phyloP scores from a whole-genome alignment of 2,329 filamentous ascomycete species.

The Trichoderma brevicompactum region DNA sequence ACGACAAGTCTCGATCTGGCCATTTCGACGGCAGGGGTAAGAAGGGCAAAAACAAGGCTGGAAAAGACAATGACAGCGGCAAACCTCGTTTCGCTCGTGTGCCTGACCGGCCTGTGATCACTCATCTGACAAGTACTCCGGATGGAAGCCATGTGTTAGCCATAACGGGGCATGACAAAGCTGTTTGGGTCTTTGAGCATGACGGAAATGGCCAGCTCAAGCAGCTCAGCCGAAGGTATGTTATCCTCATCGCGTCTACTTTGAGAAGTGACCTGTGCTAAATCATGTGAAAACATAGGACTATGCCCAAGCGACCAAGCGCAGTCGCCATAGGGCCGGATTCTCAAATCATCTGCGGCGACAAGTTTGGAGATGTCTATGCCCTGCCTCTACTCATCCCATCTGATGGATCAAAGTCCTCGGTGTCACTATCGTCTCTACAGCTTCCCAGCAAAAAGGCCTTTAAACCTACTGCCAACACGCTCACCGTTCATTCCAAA shows the following conservation, averaged over 20 bases:
- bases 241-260: neutral
- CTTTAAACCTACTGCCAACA: conserved; percentile 58
- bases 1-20: conserved; percentile 29
- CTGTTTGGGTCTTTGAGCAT: conserved; percentile 78
- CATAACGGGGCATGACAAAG: conserved; percentile 90
- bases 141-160: conserved; percentile 72
- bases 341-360: conserved; percentile 76
- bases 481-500: conserved; percentile 65
- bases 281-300: conserved; percentile 50
- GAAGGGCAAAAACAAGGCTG: conserved; percentile 39
- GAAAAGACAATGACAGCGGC: conserved; percentile 19
- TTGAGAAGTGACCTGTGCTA: neutral
- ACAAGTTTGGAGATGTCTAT: conserved; percentile 98
- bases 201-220: conserved; percentile 63
- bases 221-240: conserved; percentile 73
- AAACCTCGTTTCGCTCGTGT: conserved; percentile 38
- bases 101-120: conserved; percentile 67
- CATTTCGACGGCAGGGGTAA: conserved; percentile 36
- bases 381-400: conserved; percentile 67
- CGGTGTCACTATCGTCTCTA: conserved; percentile 28
- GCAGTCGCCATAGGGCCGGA: conserved; percentile 73
- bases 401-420: conserved; percentile 26
- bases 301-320: conserved; percentile 88
- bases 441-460: conserved; percentile 37
- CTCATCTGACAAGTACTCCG: conserved; percentile 66